These are phyloP conservation scores for Penicillium hesseltinei DNA, from an alignment of 2,329 filamentous ascomycete genomes.

Conservation along the genomic window DNA sequence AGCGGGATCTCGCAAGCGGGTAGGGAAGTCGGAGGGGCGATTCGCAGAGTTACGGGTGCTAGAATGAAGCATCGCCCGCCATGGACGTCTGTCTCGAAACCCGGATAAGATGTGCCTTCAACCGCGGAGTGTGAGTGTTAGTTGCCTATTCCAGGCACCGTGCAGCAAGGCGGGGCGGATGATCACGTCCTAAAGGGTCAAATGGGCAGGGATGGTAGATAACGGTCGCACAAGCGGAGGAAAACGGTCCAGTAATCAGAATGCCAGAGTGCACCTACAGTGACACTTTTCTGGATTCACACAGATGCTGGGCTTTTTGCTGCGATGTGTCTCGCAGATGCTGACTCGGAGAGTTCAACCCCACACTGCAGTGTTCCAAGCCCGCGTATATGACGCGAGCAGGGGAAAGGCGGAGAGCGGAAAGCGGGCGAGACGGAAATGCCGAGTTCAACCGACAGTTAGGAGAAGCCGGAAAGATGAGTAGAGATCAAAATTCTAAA, in stretches of 20 bases:
- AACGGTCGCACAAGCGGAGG: conserved; percentile 15
- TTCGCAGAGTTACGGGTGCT: conserved; percentile 9
- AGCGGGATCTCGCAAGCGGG: conserved; percentile 1
- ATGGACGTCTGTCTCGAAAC: conserved; percentile 8
- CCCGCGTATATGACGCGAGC: background rate
- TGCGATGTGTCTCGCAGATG: conserved; percentile 6
- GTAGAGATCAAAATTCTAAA: background rate
- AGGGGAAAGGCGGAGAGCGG: conserved; percentile 1
- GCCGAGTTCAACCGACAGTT: conserved; percentile 11
- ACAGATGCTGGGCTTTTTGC: background rate
- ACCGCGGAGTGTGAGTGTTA: background rate
- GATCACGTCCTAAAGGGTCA: conserved; percentile 7
- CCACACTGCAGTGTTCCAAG: conserved; percentile 9
- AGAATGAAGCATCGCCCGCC: conserved; percentile 20
- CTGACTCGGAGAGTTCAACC: conserved; percentile 1
- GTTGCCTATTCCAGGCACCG: background rate
- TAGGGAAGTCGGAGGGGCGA: background rate
- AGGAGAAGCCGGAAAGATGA: background rate
- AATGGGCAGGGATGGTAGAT: conserved; percentile 9
- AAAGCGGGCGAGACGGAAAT: conserved; percentile 17
- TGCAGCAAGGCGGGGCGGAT: conserved; percentile 1
- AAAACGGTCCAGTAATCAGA: conserved; percentile 4
- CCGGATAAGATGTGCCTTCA: background rate
- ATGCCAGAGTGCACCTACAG: conserved; percentile 5
- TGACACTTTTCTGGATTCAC: background rate